Base-by-base conservation (phyloP, 1,284 basidiomycete genomes). In the Porodaedalea pini region DNA sequence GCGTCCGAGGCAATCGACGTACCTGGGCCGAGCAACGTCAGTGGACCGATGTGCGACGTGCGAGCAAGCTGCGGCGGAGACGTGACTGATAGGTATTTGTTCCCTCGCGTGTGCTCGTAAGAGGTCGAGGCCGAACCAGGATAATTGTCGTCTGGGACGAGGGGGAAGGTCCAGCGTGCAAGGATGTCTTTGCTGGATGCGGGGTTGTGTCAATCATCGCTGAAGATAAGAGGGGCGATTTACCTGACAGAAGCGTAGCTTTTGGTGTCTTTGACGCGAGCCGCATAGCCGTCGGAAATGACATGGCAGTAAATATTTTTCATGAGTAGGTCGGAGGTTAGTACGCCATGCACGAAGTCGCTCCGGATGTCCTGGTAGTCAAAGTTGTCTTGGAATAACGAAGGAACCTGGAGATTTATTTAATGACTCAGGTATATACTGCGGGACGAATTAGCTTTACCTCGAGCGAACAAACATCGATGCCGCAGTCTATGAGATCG, bases 351-450 rank as follows among this genome's bases (percentile, higher is more conserved):
- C 23, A 99, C 90, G 68, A 99, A 98, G 72, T 99, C 94, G 63
- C 85, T 78, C 56, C 94, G 83, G 61, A 98, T 81, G 70, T 94
- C 90, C 48, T 89, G 87, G 69, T 97, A 99, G 73, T 99, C 97
- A 70, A 99, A 99, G 73, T 99, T 99, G 72, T 99, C 97, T 66
- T 97, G 95, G 75, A 98, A 99, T 3, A 98, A 74, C 0, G 95
- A 96, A 0, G 94, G 94, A 19, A 98, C 89, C 91, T 93, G 65
- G 51, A 21, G 31, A 25, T 44, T 21, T 27, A 41, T 56, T 41
- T 48, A 19, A 36, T 50, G 52, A 27, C 21, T 43, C 6, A 17
- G 7, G 13, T 23, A 10, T 11, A 44, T 44, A 8, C 50, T 47
- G n/a, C n/a, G n/a, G n/a, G n/a, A 34, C 34, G 10, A 37, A 40